These are phyloP conservation scores for Spinacia oleracea DNA, from an alignment of 179 eudicot genomes.

Conservation along the genomic window DNA sequence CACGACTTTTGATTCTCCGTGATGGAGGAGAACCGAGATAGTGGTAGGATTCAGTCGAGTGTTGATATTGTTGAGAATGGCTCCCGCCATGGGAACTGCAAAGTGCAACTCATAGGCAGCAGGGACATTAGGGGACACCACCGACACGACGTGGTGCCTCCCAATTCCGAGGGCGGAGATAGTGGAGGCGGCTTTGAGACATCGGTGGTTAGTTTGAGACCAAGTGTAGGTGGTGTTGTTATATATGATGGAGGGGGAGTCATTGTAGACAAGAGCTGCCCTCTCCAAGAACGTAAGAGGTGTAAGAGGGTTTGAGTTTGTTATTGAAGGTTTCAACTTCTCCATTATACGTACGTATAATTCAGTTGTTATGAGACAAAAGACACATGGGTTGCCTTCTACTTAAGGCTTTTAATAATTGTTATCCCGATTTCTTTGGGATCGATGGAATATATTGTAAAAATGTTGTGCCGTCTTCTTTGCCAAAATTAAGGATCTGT, in stretches of 20 bases:
- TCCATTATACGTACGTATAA: background rate
- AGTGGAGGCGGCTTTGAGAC: background rate
- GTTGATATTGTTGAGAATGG: slow-evolving; percentile 19
- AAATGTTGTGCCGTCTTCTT: no score
- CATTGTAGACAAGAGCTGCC: slow-evolving; percentile 8
- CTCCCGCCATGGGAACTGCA: slow-evolving; percentile 20
- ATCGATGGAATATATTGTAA: no score
- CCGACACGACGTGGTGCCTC: slow-evolving; percentile 11
- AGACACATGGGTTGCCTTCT: no score
- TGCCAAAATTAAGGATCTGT: no score
- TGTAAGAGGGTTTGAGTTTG: slow-evolving; percentile 8
- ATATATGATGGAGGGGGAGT: slow-evolving; percentile 15
- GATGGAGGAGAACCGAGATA: background rate
- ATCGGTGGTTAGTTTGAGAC: slow-evolving; percentile 7
- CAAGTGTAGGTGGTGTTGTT: slow-evolving; percentile 9
- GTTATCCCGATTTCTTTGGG: no score
- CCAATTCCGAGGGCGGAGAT: background rate
- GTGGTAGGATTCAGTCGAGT: slow-evolving; percentile 19
- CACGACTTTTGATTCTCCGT: background rate
- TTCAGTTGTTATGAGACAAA: no score
- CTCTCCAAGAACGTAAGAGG: slow-evolving; percentile 22
- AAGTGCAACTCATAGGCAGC: slow-evolving; percentile 20
- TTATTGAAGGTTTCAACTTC: background rate
- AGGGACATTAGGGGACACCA: slow-evolving; percentile 17
- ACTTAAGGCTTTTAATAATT: no score